Percentiles rank a stretch among this genome's conserved stretches.
Evolutionary conservation across 805 yeast species (phyloP).

Genomic region (Yarrowia yakushimensis): DNA sequence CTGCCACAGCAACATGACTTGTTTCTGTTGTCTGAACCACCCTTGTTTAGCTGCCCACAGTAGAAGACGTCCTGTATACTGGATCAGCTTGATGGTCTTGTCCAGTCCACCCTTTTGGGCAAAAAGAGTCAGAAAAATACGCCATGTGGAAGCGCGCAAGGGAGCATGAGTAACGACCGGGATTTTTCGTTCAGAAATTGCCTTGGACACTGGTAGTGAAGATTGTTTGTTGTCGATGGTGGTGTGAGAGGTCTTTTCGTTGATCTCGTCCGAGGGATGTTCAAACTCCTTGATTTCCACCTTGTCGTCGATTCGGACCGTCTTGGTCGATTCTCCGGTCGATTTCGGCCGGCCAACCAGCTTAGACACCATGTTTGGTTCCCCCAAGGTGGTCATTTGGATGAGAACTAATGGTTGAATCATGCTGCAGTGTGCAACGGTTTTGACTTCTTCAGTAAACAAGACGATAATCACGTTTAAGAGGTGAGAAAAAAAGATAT

Average conservation of each 20-base stretch:
- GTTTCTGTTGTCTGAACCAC: neutral
- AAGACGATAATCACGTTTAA: no score
- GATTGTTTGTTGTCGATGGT: neutral
- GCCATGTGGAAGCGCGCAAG: neutral
- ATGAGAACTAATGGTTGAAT: neutral
- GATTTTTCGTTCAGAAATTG: neutral
- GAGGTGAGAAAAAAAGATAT: no score
- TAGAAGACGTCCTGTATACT: slow-evolving; percentile 34
- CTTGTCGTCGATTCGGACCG: neutral
- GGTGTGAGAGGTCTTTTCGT: neutral
- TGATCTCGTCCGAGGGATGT: neutral
- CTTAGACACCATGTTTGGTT: slow-evolving; percentile 8
- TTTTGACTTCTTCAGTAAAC: neutral
- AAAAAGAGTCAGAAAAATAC: neutral
- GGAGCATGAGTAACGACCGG: neutral
- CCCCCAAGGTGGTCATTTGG: slow-evolving; percentile 11
- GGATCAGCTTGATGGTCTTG: slow-evolving; percentile 34
- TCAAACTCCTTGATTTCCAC: neutral
- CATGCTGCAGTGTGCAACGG: neutral
- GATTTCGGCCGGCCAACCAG: neutral
- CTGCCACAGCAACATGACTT: neutral
- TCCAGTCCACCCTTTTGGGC: slow-evolving; percentile 19
- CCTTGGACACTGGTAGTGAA: neutral
- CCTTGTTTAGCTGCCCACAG: slow-evolving; percentile 26
- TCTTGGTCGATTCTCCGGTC: neutral